These are phyloP conservation scores for Lactarius hatsudake DNA, from an alignment of 768 basidiomycete species.

Conservation along the genomic window DNA sequence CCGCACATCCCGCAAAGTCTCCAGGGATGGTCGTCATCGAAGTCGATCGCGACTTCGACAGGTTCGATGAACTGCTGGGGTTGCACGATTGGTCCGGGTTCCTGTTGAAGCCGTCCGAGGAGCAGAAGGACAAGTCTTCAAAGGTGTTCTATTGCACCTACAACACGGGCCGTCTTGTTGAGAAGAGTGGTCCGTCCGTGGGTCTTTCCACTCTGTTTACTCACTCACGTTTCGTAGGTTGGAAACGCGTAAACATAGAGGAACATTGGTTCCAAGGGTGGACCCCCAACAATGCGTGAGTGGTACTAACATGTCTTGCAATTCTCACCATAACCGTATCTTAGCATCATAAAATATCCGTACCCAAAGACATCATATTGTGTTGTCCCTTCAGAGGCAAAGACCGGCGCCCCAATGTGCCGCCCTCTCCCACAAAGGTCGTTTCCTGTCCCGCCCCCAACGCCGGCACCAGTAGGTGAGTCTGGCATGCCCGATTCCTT, in stretches of 20 bases:
- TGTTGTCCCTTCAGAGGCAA: conserved; percentile 39
- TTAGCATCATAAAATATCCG: conserved; percentile 37
- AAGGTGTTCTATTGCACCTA: conserved; percentile 43
- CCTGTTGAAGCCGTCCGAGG: conserved; percentile 34
- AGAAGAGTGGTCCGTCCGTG: conserved; percentile 43
- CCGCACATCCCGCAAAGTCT: conserved; percentile 32
- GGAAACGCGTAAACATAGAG: conserved; percentile 46
- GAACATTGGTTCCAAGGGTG: conserved; percentile 43
- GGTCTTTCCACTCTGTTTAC: not conserved
- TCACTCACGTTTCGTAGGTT: conserved; percentile 35
- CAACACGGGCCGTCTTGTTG: conserved; percentile 40
- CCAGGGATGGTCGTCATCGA: conserved; percentile 48
- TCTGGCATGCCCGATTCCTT: conserved; percentile 8
- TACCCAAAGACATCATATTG: conserved; percentile 43
- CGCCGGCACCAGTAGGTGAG: conserved; percentile 36
- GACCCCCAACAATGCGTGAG: conserved; percentile 34
- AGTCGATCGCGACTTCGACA: conserved; percentile 34
- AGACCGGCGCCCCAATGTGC: conserved; percentile 40
- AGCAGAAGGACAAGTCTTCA: conserved; percentile 33
- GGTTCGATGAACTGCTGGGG: conserved; percentile 41
- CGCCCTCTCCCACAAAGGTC: conserved; percentile 41
- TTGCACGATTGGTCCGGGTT: conserved; percentile 44
- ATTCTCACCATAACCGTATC: not conserved
- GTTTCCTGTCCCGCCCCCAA: conserved; percentile 32
- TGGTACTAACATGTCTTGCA: not conserved